Evolutionary conservation across 371 early-diverging fungal species (phyloP), one percentile per base, ranked within the genome.

Genomic region (Mucor piriformis): DNA sequence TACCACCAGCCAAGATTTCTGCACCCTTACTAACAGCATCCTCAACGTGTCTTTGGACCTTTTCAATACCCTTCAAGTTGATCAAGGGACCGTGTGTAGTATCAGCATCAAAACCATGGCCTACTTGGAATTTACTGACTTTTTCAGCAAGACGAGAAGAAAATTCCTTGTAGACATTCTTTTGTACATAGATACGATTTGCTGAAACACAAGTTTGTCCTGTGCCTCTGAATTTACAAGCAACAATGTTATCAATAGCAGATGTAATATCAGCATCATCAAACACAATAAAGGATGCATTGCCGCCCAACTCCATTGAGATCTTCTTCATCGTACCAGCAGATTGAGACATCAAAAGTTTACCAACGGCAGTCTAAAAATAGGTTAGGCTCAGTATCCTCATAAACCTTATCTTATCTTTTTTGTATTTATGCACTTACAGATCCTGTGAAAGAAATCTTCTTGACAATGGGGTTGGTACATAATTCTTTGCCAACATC

Each of bases 231-330:
- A 92, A 95, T 73, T 95, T 96, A 63, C 88, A 84, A 4, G 73
- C 73, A 21, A 96, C 66, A 6, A 81, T 69, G 23, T 43, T 32
- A 29, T 83, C 81, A 16, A 89, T 86, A 11, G 92, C 91, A 33
- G 68, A 61, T 40, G 79, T 74, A 3, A 92, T 33, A 63, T 90
- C 86, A 5, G 92, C 92, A 66, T 91, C 89, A 60, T 86, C 92
- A 73, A 96, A 95, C 4, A 95, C 92, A 65, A 96, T 92, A 59
- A 94, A 92, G 3, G 96, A 88, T 10, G 96, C 95, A 59, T 93
- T 93, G 51, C 92, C 93, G 46, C 93, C 93, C 6, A 93, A 69
- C 64, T 93, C 93, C 74, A 93, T 68, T 13, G 92, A 89, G 0
- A 91, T 65, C 57, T 85, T 88, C 77, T 93, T 93, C 73, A 93